phyloP scores from a whole-genome alignment of 2,329 filamentous ascomycete genomes.

The Aureobasidium sp. region DNA sequence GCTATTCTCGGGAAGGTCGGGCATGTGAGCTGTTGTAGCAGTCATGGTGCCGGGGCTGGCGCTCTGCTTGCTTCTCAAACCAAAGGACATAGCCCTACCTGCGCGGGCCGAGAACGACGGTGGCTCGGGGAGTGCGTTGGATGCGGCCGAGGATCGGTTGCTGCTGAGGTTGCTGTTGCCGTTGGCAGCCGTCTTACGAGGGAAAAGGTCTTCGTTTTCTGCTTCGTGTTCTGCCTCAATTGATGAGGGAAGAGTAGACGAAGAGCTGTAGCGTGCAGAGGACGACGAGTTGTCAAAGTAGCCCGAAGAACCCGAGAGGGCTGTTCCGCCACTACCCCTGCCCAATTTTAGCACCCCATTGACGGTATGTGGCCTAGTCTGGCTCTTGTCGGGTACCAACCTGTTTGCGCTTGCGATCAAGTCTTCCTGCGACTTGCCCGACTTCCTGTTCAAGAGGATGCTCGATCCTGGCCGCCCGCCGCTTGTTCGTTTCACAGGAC shows the following conservation, averaged over 20 bases:
- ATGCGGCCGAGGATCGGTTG: slow-evolving; percentile 22
- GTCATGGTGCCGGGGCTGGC: slow-evolving; percentile 3
- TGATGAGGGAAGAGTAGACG: slow-evolving; percentile 49
- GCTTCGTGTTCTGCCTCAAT: slow-evolving; percentile 35
- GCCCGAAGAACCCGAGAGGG: slow-evolving; percentile 39
- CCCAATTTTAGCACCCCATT: slow-evolving; percentile 30
- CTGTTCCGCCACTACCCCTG: slow-evolving; percentile 42
- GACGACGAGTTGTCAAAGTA: slow-evolving; percentile 33
- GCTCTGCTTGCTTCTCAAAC: slow-evolving; percentile 28
- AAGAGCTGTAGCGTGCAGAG: slow-evolving; percentile 46
- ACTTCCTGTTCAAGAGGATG: slow-evolving; percentile 27
- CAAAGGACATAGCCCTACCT: slow-evolving; percentile 47
- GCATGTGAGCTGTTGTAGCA: slow-evolving; percentile 3
- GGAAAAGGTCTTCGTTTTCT: slow-evolving; percentile 29
- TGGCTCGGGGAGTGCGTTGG: slow-evolving; percentile 5
- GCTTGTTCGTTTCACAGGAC: slow-evolving; percentile 24
- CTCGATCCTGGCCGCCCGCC: slow-evolving; percentile 26
- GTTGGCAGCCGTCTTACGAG: slow-evolving; percentile 30
- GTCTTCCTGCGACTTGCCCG: slow-evolving; percentile 28
- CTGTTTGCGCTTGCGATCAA: slow-evolving; percentile 25
- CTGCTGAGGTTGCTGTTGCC: slow-evolving; percentile 32
- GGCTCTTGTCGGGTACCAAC: slow-evolving; percentile 19
- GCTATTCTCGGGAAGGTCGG: slow-evolving; percentile 15
- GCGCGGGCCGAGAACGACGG: slow-evolving; percentile 33
- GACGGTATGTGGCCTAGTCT: slow-evolving; percentile 28